A percentile compares a stretch with the other conserved stretches of the same genome.
phyloP scores from a whole-genome alignment of 331 rosid genomes.

The Ulmus americana region DNA sequence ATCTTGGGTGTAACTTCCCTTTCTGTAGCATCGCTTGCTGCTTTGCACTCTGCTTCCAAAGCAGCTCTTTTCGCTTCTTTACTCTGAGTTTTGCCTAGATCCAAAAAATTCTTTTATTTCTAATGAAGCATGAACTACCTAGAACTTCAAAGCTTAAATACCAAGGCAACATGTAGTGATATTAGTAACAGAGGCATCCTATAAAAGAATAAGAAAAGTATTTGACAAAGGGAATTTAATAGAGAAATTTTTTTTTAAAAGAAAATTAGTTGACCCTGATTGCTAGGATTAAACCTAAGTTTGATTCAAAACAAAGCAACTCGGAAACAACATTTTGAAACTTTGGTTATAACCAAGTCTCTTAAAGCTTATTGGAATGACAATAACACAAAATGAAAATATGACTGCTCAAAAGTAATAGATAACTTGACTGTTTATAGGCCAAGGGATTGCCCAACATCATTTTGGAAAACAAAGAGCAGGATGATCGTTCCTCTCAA shows the following conservation, averaged over 20 bases:
- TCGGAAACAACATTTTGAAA: neutral
- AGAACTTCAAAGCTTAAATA: too few species aligned
- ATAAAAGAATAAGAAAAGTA: too few species aligned
- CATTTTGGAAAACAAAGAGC: neutral
- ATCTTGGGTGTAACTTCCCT: constrained; percentile 25
- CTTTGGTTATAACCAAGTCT: neutral
- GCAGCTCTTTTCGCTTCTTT: constrained; percentile 68
- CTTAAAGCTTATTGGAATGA: neutral
- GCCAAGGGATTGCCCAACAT: neutral
- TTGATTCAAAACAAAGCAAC: neutral
- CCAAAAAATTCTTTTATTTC: constrained; percentile 7
- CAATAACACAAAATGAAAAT: neutral
- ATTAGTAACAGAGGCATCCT: too few species aligned
- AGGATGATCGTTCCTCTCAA: neutral
- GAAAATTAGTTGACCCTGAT: too few species aligned
- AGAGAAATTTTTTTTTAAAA: too few species aligned
- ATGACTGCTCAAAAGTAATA: neutral
- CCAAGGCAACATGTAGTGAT: too few species aligned
- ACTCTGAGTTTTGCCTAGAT: constrained; percentile 62
- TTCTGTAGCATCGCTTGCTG: constrained; percentile 46
- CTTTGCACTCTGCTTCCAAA: constrained; percentile 64
- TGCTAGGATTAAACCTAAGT: too few species aligned
- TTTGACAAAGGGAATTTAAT: too few species aligned
- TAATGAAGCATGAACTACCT: neutral
- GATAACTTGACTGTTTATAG: neutral